Conservation (phyloP, 352 stramenopile species). For the Globisporangium okanoganense region DNA sequence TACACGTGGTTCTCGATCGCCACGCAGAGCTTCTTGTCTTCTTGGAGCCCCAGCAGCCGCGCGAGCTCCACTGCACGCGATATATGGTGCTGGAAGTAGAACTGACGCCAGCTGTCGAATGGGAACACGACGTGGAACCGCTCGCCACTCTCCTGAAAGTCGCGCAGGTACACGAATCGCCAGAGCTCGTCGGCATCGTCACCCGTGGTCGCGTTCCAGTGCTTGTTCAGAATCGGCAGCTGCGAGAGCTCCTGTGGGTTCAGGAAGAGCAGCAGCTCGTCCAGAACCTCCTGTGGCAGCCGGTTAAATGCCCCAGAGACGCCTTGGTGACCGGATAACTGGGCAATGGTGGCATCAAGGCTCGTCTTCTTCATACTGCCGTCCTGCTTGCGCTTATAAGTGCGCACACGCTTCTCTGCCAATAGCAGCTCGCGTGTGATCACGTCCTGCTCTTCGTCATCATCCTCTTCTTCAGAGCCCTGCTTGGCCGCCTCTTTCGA, state of each 20-base stretch:
- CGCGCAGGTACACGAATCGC: conserved; percentile 42
- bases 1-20: conserved; percentile 63
- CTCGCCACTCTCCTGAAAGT: conserved; percentile 49
- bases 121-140: conserved; percentile 48
- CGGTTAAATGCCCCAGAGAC: conserved; percentile 7
- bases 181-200: conserved; percentile 42
- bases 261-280: conserved; percentile 56
- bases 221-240: conserved; percentile 37
- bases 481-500: conserved; percentile 25
- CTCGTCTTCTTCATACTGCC: not conserved
- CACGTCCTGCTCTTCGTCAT: conserved; percentile 10
- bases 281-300: conserved; percentile 39
- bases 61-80: conserved; percentile 63
- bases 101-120: conserved; percentile 55
- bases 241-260: conserved; percentile 36
- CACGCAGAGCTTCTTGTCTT: conserved; percentile 45
- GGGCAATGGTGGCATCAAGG: not conserved
- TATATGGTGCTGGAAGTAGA: conserved; percentile 69
- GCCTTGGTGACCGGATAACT: not conserved
- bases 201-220: conserved; percentile 30
- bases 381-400: not conserved
- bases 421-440: conserved; percentile 19
- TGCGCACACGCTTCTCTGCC: conserved; percentile 14
- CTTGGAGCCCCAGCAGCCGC: conserved; percentile 33
- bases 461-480: not conserved